These are phyloP conservation scores for Pezicula radicicola DNA, from an alignment of 2,329 filamentous ascomycete genomes.

Conservation along the genomic window DNA sequence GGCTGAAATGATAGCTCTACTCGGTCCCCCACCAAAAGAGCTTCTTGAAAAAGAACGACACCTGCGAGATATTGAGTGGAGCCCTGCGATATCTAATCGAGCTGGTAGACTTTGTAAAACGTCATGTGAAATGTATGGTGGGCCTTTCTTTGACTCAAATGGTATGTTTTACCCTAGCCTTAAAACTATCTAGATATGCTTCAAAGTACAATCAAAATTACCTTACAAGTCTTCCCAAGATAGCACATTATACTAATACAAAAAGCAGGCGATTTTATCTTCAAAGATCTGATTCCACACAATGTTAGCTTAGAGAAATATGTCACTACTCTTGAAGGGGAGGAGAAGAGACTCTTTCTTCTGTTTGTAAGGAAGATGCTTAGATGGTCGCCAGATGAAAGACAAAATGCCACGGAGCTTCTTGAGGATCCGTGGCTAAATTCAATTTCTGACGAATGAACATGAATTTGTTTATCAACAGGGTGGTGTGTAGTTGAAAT, in stretches of 20 bases:
- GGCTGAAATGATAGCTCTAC: constrained; percentile 91
- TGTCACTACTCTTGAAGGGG: background rate
- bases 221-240: too few relatives aligned
- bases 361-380: background rate
- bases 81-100: constrained; percentile 45
- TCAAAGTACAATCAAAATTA: too few relatives aligned
- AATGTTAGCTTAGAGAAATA: background rate
- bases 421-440: background rate
- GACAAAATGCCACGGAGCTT: background rate
- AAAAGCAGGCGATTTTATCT: too few relatives aligned
- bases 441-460: too few relatives aligned
- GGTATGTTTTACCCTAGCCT: constrained; percentile 20
- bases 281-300: too few relatives aligned
- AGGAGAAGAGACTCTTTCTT: background rate
- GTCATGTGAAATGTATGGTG: constrained; percentile 31
- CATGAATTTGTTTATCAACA: too few relatives aligned
- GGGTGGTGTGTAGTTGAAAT: too few relatives aligned
- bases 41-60: constrained; percentile 71
- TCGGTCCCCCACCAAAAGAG: constrained; percentile 85
- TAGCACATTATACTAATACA: too few relatives aligned
- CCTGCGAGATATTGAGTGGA: constrained; percentile 63
- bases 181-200: too few relatives aligned
- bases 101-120: constrained; percentile 28
- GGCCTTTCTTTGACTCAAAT: constrained; percentile 34
- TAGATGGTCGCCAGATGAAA: background rate